Percentiles rank a stretch among this genome's conserved stretches.
Conservation (phyloP, 2,329 filamentous ascomycete species). For the Penicillium paneum region DNA sequence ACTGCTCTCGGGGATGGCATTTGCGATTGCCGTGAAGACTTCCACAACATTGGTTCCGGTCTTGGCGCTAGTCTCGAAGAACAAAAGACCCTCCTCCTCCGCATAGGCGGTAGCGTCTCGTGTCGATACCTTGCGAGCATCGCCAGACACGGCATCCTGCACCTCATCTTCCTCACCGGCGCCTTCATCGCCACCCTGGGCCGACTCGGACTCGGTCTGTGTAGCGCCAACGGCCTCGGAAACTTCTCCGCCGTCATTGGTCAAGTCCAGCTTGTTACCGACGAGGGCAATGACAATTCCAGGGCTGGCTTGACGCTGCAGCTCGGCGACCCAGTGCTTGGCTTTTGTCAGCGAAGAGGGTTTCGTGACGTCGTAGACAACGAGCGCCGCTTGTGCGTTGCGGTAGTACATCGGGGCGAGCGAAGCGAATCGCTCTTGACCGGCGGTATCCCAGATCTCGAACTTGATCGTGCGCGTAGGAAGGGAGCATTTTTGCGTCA, state of each 20-base stretch:
- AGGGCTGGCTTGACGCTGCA: slow-evolving; percentile 91
- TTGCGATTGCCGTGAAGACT: slow-evolving; percentile 97
- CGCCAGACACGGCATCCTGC: slow-evolving; percentile 61
- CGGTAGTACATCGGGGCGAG: slow-evolving; percentile 99
- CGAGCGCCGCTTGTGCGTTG: slow-evolving; percentile 94
- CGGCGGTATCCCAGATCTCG: slow-evolving; percentile 97
- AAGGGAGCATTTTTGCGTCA: slow-evolving; percentile 97
- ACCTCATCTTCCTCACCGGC: slow-evolving; percentile 52
- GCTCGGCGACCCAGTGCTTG: slow-evolving; percentile 97
- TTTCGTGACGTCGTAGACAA: slow-evolving; percentile 98
- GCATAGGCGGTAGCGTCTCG: slow-evolving; percentile 90
- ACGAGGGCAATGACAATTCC: slow-evolving; percentile 97
- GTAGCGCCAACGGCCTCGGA: slow-evolving; percentile 26
- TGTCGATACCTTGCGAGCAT: slow-evolving; percentile 84
- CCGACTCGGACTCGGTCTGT: slow-evolving; percentile 41
- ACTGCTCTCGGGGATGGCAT: slow-evolving; percentile 94
- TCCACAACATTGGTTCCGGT: slow-evolving; percentile 90
- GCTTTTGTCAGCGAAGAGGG: slow-evolving; percentile 92
- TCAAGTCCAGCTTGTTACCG: slow-evolving; percentile 93
- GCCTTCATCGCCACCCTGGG: slow-evolving; percentile 39
- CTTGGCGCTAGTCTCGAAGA: slow-evolving; percentile 98
- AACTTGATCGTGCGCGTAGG: slow-evolving; percentile 76
- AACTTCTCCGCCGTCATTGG: slow-evolving; percentile 55
- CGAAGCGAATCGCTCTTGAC: slow-evolving; percentile 94
- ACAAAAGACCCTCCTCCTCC: slow-evolving; percentile 87